phyloP scores from a whole-genome alignment of 2,329 filamentous ascomycete genomes.

The Atkinsonella hypoxylon region DNA sequence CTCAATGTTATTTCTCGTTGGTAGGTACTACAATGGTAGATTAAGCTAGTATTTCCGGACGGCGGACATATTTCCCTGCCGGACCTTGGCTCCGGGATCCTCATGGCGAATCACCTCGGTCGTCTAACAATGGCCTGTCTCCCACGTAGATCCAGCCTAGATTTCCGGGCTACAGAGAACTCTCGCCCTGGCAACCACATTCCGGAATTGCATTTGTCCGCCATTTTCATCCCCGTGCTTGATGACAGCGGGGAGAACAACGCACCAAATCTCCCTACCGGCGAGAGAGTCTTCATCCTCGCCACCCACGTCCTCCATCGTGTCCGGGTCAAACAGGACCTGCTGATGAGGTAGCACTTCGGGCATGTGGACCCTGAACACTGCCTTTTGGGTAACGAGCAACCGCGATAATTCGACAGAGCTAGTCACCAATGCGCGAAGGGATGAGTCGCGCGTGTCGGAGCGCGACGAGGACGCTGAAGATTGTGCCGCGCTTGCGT shows the following conservation, averaged over 20 bases:
- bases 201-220: constrained; percentile 45
- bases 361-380: constrained; percentile 45
- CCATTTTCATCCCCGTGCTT: constrained; percentile 56
- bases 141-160: not conserved
- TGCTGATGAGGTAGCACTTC: constrained; percentile 38
- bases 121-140: too few species aligned
- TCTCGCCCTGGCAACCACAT: constrained; percentile 54
- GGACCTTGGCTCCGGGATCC: too few species aligned
- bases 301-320: constrained; percentile 56
- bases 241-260: constrained; percentile 51
- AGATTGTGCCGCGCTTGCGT: constrained; percentile 5
- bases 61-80: too few species aligned
- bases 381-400: constrained; percentile 46
- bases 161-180: constrained; percentile 45
- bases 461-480: constrained; percentile 19
- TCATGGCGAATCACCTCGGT: too few species aligned
- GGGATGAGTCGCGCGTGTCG: constrained; percentile 36
- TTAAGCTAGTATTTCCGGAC: too few species aligned
- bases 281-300: constrained; percentile 44
- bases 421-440: constrained; percentile 39
- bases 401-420: constrained; percentile 45
- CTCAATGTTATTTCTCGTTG: too few species aligned
- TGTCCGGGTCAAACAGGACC: constrained; percentile 42
- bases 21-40: too few species aligned
- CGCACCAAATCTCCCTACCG: constrained; percentile 44